phyloP scores from a whole-genome alignment of 768 basidiomycete genomes.

The Candolleomyces efflorescens region DNA sequence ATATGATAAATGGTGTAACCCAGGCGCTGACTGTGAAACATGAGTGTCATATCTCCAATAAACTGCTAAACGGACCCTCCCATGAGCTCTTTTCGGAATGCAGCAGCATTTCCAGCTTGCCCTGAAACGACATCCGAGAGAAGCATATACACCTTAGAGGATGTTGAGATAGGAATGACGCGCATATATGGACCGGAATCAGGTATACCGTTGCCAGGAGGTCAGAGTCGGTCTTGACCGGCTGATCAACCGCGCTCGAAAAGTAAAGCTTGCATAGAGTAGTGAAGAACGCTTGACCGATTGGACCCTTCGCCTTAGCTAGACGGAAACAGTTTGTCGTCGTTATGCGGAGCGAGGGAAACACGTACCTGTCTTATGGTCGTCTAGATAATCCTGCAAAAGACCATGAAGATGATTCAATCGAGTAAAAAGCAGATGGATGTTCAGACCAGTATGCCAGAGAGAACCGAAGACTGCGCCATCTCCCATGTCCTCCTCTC shows the following conservation, averaged over 20 bases:
- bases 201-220: slow-evolving; percentile 22
- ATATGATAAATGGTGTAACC: slow-evolving; percentile 45
- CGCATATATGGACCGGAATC: slow-evolving; percentile 2
- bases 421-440: not conserved
- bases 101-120: slow-evolving; percentile 38
- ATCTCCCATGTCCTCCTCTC: slow-evolving; percentile 6
- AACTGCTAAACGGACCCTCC: slow-evolving; percentile 40
- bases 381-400: slow-evolving; percentile 14
- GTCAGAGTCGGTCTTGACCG: slow-evolving; percentile 9
- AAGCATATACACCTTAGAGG: slow-evolving; percentile 45
- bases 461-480: slow-evolving; percentile 5
- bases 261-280: slow-evolving; percentile 16
- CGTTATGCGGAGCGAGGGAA: not conserved
- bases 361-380: slow-evolving; percentile 10
- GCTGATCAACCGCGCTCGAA: slow-evolving; percentile 13
- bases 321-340: not conserved
- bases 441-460: slow-evolving; percentile 25
- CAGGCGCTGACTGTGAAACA: slow-evolving; percentile 33
- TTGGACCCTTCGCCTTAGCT: slow-evolving; percentile 6
- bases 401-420: not conserved
- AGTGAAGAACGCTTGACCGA: slow-evolving; percentile 12
- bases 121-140: slow-evolving; percentile 44
- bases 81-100: slow-evolving; percentile 41
- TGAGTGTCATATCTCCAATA: not conserved
- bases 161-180: slow-evolving; percentile 11